Percentiles rank a stretch among this genome's conserved stretches.
Evolutionary conservation across 805 yeast genomes (phyloP).

Genomic region (Candida ulmi): DNA sequence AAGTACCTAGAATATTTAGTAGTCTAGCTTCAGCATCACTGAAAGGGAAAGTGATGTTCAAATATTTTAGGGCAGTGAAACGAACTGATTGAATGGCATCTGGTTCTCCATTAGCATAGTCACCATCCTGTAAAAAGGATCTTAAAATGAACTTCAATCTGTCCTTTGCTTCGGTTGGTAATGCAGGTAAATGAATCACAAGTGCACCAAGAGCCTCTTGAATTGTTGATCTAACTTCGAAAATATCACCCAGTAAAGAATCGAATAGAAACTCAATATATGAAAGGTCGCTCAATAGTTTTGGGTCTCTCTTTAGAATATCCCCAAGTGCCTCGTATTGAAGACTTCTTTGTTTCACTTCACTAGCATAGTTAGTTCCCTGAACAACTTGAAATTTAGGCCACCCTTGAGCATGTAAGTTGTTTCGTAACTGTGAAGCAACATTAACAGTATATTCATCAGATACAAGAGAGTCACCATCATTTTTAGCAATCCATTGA

Average conservation of each 20-base stretch:
- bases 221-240: slow-evolving; percentile 59
- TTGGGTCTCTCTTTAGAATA: slow-evolving; percentile 44
- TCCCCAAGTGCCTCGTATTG: slow-evolving; percentile 80
- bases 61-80: slow-evolving; percentile 58
- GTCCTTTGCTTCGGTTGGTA: slow-evolving; percentile 33
- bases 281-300: slow-evolving; percentile 38
- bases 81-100: slow-evolving; percentile 45
- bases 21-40: slow-evolving; percentile 61
- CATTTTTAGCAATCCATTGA: slow-evolving; percentile 46
- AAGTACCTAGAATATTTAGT: slow-evolving; percentile 61
- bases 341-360: slow-evolving; percentile 43
- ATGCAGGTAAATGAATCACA: slow-evolving; percentile 38
- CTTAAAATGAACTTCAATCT: slow-evolving; percentile 36
- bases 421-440: slow-evolving; percentile 47
- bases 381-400: slow-evolving; percentile 38
- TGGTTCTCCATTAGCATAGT: slow-evolving; percentile 18
- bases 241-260: slow-evolving; percentile 57
- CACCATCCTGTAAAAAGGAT: slow-evolving; percentile 31
- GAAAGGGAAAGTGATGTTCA: slow-evolving; percentile 61
- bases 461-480: slow-evolving; percentile 10
- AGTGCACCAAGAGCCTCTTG: slow-evolving; percentile 66
- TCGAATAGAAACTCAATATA: slow-evolving; percentile 64
- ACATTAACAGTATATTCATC: slow-evolving; percentile 35
- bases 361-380: slow-evolving; percentile 29
- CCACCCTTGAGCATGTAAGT: slow-evolving; percentile 55